phyloP scores from a whole-genome alignment of 768 basidiomycete species.

The Cubamyces sp. region DNA sequence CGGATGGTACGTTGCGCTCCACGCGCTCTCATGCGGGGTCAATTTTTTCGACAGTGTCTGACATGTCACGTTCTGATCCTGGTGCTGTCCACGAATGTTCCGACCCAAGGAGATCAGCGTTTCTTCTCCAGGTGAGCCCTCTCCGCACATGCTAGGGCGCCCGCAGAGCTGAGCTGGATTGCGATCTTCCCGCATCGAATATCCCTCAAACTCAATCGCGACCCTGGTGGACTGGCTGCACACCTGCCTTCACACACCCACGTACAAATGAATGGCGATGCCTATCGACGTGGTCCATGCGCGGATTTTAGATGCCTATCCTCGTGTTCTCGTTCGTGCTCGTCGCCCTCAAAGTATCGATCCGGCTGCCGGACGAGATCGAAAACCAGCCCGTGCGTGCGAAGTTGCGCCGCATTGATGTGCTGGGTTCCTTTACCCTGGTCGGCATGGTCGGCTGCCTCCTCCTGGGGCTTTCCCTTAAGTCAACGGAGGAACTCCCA shows the following conservation, averaged over 20 bases:
- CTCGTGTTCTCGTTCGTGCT: constrained; percentile 71
- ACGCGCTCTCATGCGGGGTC: constrained; percentile 4
- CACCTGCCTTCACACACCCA: constrained; percentile 11
- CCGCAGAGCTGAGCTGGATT: constrained; percentile 18
- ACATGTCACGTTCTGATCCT: constrained; percentile 45
- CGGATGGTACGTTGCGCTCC: constrained; percentile 61
- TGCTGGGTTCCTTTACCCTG: constrained; percentile 80
- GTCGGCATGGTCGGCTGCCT: constrained; percentile 71
- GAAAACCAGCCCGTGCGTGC: constrained; percentile 59
- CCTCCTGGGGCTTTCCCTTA: constrained; percentile 76
- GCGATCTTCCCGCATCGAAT: constrained; percentile 20
- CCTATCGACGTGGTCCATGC: not conserved
- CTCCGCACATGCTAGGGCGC: constrained; percentile 22
- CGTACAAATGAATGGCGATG: constrained; percentile 1
- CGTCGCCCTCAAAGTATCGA: constrained; percentile 78
- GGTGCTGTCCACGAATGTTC: not conserved
- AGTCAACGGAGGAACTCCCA: constrained; percentile 75
- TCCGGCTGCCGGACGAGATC: constrained; percentile 69
- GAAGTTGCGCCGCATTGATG: constrained; percentile 82
- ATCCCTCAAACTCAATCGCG: constrained; percentile 14
- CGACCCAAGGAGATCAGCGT: constrained; percentile 73
- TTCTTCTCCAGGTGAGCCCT: constrained; percentile 74
- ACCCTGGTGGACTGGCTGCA: not conserved
- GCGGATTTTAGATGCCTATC: constrained; percentile 64
- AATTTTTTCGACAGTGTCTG: constrained; percentile 46